Conservation (phyloP, 2,329 filamentous ascomycete genomes). For the Pseudophaeomoniella oleicola region DNA sequence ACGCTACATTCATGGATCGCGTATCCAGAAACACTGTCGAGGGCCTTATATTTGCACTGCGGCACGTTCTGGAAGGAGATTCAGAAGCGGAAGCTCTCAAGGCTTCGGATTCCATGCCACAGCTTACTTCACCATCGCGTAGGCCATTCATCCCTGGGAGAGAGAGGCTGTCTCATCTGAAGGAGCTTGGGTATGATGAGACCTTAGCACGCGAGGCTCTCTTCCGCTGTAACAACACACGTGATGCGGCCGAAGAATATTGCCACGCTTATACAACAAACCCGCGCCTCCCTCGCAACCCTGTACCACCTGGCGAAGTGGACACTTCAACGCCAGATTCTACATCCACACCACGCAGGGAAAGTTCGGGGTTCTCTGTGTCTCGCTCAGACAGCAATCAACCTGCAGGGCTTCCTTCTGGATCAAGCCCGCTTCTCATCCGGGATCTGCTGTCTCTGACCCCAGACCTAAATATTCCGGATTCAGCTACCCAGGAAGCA, state of each 20-base stretch:
- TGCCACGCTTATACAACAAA: constrained; percentile 49
- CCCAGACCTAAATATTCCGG: neutral
- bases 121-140: constrained; percentile 27
- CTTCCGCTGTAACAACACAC: constrained; percentile 62
- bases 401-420: neutral
- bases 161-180: constrained; percentile 29
- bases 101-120: constrained; percentile 44
- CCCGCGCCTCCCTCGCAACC: constrained; percentile 46
- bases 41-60: constrained; percentile 69
- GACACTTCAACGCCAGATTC: constrained; percentile 12
- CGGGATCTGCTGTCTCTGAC: neutral
- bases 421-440: neutral
- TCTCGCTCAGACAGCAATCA: constrained; percentile 2
- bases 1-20: constrained; percentile 65
- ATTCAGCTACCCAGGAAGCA: neutral
- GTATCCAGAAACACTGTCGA: constrained; percentile 57
- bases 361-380: constrained; percentile 3
- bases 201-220: constrained; percentile 63
- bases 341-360: constrained; percentile 8
- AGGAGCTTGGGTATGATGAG: constrained; percentile 37
- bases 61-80: constrained; percentile 62
- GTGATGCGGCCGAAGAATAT: constrained; percentile 53
- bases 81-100: constrained; percentile 53
- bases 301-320: constrained; percentile 33
- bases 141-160: constrained; percentile 38